phyloP scores from a whole-genome alignment of 192 early-diverging fungal species.

The Gamsiella multidivaricata region DNA sequence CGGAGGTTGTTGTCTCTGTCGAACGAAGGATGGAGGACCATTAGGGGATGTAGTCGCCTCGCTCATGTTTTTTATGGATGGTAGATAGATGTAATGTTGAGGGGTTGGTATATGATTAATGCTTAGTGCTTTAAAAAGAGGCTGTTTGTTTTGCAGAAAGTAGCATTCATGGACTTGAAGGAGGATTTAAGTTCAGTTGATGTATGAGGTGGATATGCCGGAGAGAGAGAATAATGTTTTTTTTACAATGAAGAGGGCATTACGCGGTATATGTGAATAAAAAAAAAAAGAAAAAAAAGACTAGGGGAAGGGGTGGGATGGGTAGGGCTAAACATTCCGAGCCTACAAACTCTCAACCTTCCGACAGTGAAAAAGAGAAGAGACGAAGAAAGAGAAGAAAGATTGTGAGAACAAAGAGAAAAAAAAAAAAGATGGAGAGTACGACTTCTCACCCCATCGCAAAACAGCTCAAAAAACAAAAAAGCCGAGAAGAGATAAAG shows the following conservation, averaged over 20 bases:
- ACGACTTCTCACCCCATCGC: neutral
- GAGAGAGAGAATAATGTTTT: too few species aligned
- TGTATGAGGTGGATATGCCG: too few species aligned
- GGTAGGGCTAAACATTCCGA: too few species aligned
- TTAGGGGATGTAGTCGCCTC: neutral
- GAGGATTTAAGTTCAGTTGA: too few species aligned
- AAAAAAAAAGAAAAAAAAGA: neutral
- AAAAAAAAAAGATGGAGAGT: neutral
- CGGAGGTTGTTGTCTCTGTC: conserved; percentile 2
- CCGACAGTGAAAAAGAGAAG: neutral
- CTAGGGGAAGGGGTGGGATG: neutral
- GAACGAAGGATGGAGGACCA: conserved; percentile 5
- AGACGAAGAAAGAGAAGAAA: conserved; percentile 4
- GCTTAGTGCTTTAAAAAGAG: too few species aligned
- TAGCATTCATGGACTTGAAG: too few species aligned
- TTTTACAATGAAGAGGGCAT: too few species aligned
- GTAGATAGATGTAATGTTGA: too few species aligned
- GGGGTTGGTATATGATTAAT: too few species aligned
- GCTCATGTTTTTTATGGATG: neutral
- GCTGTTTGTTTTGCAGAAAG: too few species aligned
- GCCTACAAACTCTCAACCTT: too few species aligned
- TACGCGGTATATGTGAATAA: too few species aligned
- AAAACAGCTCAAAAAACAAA: neutral
- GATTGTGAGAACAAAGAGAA: neutral
- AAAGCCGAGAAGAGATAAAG: neutral